phyloP scores from a whole-genome alignment of 2,329 filamentous ascomycete genomes.

The Xylariaceae sp. region DNA sequence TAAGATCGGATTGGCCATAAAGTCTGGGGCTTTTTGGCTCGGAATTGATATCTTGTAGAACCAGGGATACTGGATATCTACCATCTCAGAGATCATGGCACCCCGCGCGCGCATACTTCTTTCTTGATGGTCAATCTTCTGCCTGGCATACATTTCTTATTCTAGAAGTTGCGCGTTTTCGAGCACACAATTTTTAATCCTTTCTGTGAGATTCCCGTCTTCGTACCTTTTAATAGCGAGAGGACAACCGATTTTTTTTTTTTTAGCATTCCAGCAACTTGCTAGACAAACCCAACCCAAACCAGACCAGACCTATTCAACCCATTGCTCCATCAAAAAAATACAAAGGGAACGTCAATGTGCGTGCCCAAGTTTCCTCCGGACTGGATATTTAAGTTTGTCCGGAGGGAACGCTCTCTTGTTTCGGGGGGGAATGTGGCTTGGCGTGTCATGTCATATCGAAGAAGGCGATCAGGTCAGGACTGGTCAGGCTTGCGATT shows the following conservation, averaged over 20 bases:
- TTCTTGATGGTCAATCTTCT: constrained; percentile 19
- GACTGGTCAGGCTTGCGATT: neutral
- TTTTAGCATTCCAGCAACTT: neutral
- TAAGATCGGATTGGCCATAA: constrained; percentile 12
- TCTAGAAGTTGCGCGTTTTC: constrained; percentile 11
- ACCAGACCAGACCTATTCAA: neutral
- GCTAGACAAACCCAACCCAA: neutral
- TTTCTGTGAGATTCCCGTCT: constrained; percentile 9
- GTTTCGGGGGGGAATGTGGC: too few species aligned
- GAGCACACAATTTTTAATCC: constrained; percentile 10
- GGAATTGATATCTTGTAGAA: constrained; percentile 24
- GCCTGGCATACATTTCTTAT: constrained; percentile 20
- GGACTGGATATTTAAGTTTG: neutral
- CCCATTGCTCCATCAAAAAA: neutral
- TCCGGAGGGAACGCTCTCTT: too few species aligned
- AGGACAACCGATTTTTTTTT: constrained; percentile 1
- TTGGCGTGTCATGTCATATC: neutral
- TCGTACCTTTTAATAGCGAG: constrained; percentile 17
- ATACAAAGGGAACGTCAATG: neutral
- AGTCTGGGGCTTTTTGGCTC: constrained; percentile 9
- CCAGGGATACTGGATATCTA: constrained; percentile 31
- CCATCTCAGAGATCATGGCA: constrained; percentile 19
- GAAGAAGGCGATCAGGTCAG: neutral
- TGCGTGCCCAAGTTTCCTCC: neutral
- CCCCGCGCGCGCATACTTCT: constrained; percentile 2